Conservation (phyloP, 2,329 filamentous ascomycete species). For the Scedosporium dehoogii region DNA sequence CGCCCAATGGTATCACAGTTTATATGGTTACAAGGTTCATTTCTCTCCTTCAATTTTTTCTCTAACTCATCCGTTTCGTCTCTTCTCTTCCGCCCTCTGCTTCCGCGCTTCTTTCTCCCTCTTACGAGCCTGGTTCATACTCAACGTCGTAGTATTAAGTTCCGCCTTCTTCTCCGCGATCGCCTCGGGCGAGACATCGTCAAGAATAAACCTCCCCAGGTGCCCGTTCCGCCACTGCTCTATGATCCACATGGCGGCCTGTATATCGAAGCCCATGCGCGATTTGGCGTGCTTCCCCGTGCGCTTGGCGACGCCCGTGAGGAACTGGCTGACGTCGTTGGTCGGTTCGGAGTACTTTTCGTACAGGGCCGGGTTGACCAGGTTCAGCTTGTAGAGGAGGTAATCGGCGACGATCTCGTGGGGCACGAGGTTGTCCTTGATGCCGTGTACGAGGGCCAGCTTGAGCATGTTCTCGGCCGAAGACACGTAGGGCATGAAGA, state of each 20-base stretch:
- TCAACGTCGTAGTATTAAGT: conserved; percentile 39
- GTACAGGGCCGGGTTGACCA: conserved; percentile 53
- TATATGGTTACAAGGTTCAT: neutral
- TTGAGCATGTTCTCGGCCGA: conserved; percentile 87
- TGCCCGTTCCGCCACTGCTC: conserved; percentile 72
- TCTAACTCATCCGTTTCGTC: neutral
- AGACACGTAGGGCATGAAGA: conserved; percentile 86
- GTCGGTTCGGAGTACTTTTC: conserved; percentile 57
- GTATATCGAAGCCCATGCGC: conserved; percentile 59
- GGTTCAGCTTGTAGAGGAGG: conserved; percentile 75
- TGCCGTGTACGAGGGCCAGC: conserved; percentile 79
- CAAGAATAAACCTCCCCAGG: conserved; percentile 69
- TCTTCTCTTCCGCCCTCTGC: conserved; percentile 17
- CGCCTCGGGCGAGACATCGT: conserved; percentile 57
- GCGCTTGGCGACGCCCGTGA: conserved; percentile 59
- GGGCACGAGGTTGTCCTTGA: conserved; percentile 79
- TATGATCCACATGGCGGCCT: conserved; percentile 69
- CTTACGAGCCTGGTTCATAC: conserved; percentile 61
- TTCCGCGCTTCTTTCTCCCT: conserved; percentile 49
- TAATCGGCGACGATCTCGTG: conserved; percentile 79
- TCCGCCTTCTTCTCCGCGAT: conserved; percentile 38
- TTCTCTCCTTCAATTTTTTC: too few species aligned
- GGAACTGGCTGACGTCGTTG: conserved; percentile 68
- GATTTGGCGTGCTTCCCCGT: conserved; percentile 70
- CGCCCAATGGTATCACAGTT: neutral